Conservation (phyloP, 1,139 yeast genomes). For the Zygoascus meyerae region DNA sequence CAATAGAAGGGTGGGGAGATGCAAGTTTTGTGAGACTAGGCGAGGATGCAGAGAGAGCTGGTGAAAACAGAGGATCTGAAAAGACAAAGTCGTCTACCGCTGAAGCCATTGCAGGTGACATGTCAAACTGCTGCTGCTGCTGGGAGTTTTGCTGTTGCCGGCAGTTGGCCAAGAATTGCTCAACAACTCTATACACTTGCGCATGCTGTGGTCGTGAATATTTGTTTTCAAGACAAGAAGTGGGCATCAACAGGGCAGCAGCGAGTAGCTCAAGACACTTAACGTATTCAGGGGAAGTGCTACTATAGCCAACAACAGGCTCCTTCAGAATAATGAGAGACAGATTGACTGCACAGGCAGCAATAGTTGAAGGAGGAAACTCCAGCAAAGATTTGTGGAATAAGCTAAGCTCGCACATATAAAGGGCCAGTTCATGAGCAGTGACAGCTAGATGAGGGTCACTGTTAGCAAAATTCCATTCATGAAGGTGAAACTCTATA, state of each 20-base stretch:
- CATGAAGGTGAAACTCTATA: constrained; percentile 28
- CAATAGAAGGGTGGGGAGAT: constrained; percentile 4
- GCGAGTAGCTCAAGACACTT: constrained; percentile 26
- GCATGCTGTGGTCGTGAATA: constrained; percentile 25
- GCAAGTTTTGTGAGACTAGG: constrained; percentile 1
- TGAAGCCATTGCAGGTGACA: not conserved
- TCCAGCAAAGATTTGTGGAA: constrained; percentile 59
- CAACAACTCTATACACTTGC: constrained; percentile 18
- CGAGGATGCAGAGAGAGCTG: not conserved
- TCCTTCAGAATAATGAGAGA: constrained; percentile 33
- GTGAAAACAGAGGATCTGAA: not conserved
- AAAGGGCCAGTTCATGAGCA: constrained; percentile 50
- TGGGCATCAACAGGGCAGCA: constrained; percentile 23
- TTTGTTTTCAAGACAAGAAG: constrained; percentile 28
- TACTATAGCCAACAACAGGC: constrained; percentile 3
- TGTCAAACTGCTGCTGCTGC: not conserved
- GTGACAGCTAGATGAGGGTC: constrained; percentile 29
- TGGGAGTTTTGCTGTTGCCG: constrained; percentile 11
- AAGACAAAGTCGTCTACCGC: not conserved
- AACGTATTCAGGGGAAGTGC: not conserved
- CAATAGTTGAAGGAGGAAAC: constrained; percentile 53
- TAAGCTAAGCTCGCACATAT: constrained; percentile 67
- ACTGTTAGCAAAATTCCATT: constrained; percentile 28
- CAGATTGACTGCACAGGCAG: constrained; percentile 63
- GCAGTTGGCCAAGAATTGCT: constrained; percentile 13